Evolutionary conservation across 2,329 filamentous ascomycete genomes (phyloP).

Genomic region (Xenoacremonium recifei): DNA sequence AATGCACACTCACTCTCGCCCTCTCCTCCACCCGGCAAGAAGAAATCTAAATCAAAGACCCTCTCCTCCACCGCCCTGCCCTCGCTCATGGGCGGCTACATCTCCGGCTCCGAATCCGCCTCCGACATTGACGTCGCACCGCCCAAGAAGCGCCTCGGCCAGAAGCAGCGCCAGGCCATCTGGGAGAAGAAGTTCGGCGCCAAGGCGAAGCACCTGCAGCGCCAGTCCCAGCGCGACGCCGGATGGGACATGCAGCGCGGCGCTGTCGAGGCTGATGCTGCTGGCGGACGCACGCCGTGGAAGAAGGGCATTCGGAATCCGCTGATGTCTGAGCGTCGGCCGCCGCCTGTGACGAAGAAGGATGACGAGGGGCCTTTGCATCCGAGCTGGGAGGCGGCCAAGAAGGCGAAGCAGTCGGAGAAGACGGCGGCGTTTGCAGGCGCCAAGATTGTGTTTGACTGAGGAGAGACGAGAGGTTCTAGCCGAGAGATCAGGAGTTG

Average conservation of each 20-base stretch:
- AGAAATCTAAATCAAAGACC: conserved; percentile 19
- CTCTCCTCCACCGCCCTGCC: conserved; percentile 65
- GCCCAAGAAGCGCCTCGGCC: conserved; percentile 72
- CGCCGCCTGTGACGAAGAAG: conserved; percentile 30
- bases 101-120: conserved; percentile 70
- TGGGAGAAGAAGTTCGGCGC: conserved; percentile 78
- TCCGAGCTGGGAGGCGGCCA: conserved; percentile 64
- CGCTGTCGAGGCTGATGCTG: conserved; percentile 46
- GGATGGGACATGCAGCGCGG: conserved; percentile 60
- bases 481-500: no score
- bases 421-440: conserved; percentile 53
- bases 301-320: conserved; percentile 48
- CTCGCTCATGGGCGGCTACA: conserved; percentile 75
- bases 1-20: background rate
- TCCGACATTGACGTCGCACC: conserved; percentile 65
- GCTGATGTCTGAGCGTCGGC: conserved; percentile 13
- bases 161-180: conserved; percentile 74
- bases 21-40: conserved; percentile 5
- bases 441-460: conserved; percentile 60
- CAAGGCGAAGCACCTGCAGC: conserved; percentile 64
- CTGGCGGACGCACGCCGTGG: conserved; percentile 45
- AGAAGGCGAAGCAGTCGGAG: conserved; percentile 58
- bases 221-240: conserved; percentile 39
- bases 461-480: no score
- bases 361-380: conserved; percentile 57